Evolutionary conservation across 805 yeast genomes (phyloP).

Genomic region (Kodamaea neixiangensis): DNA sequence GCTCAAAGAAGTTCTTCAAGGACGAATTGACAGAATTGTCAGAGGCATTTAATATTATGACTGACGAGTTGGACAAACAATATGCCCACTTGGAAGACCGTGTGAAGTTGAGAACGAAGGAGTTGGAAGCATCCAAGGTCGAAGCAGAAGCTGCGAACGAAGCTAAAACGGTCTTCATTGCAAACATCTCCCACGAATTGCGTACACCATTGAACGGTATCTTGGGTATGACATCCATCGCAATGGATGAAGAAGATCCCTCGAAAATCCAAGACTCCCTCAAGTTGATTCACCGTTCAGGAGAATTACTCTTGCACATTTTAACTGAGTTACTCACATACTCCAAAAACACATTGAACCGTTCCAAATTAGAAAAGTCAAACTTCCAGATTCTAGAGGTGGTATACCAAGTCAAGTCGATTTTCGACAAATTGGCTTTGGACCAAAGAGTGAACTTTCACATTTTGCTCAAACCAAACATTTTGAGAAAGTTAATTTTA

Average conservation of each 20-base stretch:
- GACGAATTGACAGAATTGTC: conserved; percentile 90
- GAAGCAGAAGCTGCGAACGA: conserved; percentile 95
- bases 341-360: conserved; percentile 85
- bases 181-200: conserved; percentile 90
- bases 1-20: conserved; percentile 50
- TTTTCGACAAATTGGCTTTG: conserved; percentile 76
- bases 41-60: conserved; percentile 88
- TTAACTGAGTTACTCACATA: conserved; percentile 89
- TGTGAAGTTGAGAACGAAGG: conserved; percentile 81
- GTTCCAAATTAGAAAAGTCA: conserved; percentile 79
- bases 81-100: conserved; percentile 85
- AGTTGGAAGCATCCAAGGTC: conserved; percentile 82
- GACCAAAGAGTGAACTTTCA: conserved; percentile 74
- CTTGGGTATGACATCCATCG: conserved; percentile 91
- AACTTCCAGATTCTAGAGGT: conserved; percentile 80
- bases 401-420: conserved; percentile 80
- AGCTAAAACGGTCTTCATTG: conserved; percentile 91
- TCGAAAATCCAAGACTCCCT: conserved; percentile 70
- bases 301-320: conserved; percentile 85
- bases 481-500: conserved; percentile 61
- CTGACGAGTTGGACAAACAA: conserved; percentile 81
- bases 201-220: conserved; percentile 97
- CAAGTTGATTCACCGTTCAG: conserved; percentile 84
- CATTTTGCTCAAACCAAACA: conserved; percentile 63
- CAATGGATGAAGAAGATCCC: conserved; percentile 81